These are phyloP conservation scores for Colletotrichum truncatum DNA, from an alignment of 2,329 filamentous ascomycete species.

Conservation along the genomic window DNA sequence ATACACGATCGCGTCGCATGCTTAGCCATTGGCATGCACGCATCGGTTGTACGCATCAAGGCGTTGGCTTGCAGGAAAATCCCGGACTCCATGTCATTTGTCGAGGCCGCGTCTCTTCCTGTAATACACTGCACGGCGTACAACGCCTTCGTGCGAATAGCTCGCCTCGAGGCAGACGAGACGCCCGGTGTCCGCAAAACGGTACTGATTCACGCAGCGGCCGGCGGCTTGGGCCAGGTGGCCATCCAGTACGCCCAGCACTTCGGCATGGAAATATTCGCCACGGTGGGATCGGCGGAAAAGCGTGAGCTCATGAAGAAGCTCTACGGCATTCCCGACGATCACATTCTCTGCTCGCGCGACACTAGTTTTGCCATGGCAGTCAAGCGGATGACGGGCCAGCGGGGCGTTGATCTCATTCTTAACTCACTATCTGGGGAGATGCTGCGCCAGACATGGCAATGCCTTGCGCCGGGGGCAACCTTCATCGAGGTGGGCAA, in stretches of 20 bases:
- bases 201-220: conserved; percentile 41
- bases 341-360: conserved; percentile 42
- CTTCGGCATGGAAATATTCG: conserved; percentile 43
- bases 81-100: conserved; percentile 43
- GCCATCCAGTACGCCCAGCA: conserved; percentile 37
- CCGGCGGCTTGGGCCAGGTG: conserved; percentile 38
- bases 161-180: conserved; percentile 35
- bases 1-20: conserved; percentile 16
- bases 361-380: conserved; percentile 39
- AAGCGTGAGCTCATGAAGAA: conserved; percentile 40
- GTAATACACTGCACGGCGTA: conserved; percentile 44
- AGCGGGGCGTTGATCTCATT: conserved; percentile 40
- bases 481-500: conserved; percentile 52
- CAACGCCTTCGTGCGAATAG: conserved; percentile 40
- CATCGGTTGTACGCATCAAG: background rate
- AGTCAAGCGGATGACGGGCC: conserved; percentile 34
- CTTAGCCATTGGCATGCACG: background rate
- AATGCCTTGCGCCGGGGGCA: conserved; percentile 49
- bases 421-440: conserved; percentile 49
- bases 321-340: conserved; percentile 34
- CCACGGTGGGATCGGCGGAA: conserved; percentile 40
- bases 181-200: too few relatives aligned
- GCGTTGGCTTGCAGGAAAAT: too few relatives aligned
- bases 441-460: conserved; percentile 46
- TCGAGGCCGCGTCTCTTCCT: conserved; percentile 44